phyloP scores from a whole-genome alignment of 2,329 filamentous ascomycete species.

The Colletotrichum siamense region DNA sequence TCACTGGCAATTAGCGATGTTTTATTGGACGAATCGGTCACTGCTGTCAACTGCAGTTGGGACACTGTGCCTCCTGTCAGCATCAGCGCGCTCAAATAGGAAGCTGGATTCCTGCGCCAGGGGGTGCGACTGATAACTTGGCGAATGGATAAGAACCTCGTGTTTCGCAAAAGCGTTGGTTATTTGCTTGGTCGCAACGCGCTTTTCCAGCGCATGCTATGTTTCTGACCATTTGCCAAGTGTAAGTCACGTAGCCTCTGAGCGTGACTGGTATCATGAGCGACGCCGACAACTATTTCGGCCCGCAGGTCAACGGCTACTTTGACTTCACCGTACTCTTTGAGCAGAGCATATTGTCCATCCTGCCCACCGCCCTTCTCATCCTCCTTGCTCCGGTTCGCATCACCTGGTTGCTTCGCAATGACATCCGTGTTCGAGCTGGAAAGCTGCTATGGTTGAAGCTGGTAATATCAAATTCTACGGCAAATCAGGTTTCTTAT shows the following conservation, averaged over 20 bases:
- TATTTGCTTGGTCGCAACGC: not conserved
- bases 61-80: not conserved
- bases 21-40: not conserved
- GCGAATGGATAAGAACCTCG: not conserved
- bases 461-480: constrained; percentile 14
- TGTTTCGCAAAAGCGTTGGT: not conserved
- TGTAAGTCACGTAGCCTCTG: not conserved
- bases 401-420: constrained; percentile 16
- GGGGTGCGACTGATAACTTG: not conserved
- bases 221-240: not conserved
- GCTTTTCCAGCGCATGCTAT: not conserved
- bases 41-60: not conserved
- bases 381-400: constrained; percentile 27
- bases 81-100: not conserved
- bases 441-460: constrained; percentile 27
- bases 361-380: constrained; percentile 29
- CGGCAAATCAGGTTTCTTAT: accelerated
- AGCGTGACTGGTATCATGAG: constrained; percentile 17
- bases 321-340: constrained; percentile 37
- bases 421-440: not conserved
- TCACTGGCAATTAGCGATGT: not conserved
- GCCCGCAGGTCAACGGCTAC: constrained; percentile 26
- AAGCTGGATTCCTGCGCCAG: not conserved
- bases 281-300: constrained; percentile 23
- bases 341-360: constrained; percentile 34